A percentile compares a stretch with the other conserved stretches of the same genome.
Conservation (phyloP, 2,329 filamentous ascomycete genomes). For the Salinomyces thailandicus region DNA sequence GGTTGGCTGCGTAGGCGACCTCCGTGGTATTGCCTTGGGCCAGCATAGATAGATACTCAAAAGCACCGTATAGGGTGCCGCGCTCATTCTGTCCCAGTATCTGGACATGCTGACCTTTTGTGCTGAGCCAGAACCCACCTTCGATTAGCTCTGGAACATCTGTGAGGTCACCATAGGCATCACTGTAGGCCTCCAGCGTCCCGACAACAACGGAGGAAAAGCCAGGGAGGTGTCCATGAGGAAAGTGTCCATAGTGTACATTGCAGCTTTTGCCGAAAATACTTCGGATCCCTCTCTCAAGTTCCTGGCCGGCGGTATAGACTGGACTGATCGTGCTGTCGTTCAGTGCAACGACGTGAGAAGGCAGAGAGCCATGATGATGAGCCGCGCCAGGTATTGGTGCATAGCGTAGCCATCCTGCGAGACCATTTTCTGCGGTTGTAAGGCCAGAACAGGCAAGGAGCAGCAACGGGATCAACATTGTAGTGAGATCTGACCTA, state of each 20-base stretch:
- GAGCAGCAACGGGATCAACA: background rate
- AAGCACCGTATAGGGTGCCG: slow-evolving; percentile 58
- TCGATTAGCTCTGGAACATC: slow-evolving; percentile 35
- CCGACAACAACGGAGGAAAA: slow-evolving; percentile 36
- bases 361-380: slow-evolving; percentile 43
- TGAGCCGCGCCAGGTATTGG: slow-evolving; percentile 32
- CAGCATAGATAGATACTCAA: slow-evolving; percentile 57
- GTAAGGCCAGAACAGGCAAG: slow-evolving; percentile 20
- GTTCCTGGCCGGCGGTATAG: slow-evolving; percentile 43
- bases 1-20: slow-evolving; percentile 43
- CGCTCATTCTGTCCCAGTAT: slow-evolving; percentile 58
- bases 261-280: slow-evolving; percentile 42
- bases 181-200: slow-evolving; percentile 36
- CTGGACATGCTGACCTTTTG: slow-evolving; percentile 36
- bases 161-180: slow-evolving; percentile 25
- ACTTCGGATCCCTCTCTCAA: slow-evolving; percentile 46
- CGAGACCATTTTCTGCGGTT: slow-evolving; percentile 49
- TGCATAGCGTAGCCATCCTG: slow-evolving; percentile 56
- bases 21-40: slow-evolving; percentile 47
- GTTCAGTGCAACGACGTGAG: slow-evolving; percentile 45
- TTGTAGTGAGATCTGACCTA: no score
- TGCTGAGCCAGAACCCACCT: slow-evolving; percentile 54
- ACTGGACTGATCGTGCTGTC: slow-evolving; percentile 41
- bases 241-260: slow-evolving; percentile 3
- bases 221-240: background rate